phyloP scores from a whole-genome alignment of 306 rosid species.

The Carpinus viminea region DNA sequence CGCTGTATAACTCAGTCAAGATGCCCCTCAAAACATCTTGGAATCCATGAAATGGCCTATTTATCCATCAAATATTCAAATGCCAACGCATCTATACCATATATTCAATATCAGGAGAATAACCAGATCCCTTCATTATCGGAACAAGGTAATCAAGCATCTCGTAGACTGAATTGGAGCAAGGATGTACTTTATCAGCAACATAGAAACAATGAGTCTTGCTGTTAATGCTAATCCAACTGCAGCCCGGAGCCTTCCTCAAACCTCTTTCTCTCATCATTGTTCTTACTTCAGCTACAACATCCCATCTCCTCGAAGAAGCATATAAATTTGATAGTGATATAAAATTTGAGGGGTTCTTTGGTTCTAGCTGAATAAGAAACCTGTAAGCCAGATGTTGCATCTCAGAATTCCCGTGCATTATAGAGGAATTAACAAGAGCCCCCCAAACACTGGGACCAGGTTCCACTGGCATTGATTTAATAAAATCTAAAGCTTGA shows the following conservation, averaged over 20 bases:
- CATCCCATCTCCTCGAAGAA: slow-evolving; percentile 65
- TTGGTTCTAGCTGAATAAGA: slow-evolving; percentile 68
- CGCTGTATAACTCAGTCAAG: not conserved
- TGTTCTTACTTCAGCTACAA: slow-evolving; percentile 64
- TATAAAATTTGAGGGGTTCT: slow-evolving; percentile 71
- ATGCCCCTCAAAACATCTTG: not conserved
- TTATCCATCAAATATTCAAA: slow-evolving; percentile 12
- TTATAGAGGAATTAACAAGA: slow-evolving; percentile 58
- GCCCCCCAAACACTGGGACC: slow-evolving; percentile 86
- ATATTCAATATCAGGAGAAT: slow-evolving; percentile 32
- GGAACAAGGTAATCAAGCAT: slow-evolving; percentile 54
- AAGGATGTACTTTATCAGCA: slow-evolving; percentile 72
- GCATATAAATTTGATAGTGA: slow-evolving; percentile 74
- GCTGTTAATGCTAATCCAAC: slow-evolving; percentile 66
- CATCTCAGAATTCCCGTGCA: slow-evolving; percentile 55
- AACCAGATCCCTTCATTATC: slow-evolving; percentile 47
- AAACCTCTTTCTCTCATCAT: slow-evolving; percentile 74
- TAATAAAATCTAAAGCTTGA: slow-evolving; percentile 57
- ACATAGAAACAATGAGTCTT: slow-evolving; percentile 65
- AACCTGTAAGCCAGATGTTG: slow-evolving; percentile 58
- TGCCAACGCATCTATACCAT: slow-evolving; percentile 31
- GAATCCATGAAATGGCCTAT: not conserved
- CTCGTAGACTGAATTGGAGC: slow-evolving; percentile 55
- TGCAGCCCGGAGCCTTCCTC: slow-evolving; percentile 74
- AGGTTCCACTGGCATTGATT: slow-evolving; percentile 56